Percentiles rank a stretch among this genome's conserved stretches.
Conservation (phyloP, 2,329 filamentous ascomycete genomes). For the Colletotrichum sansevieriae region DNA sequence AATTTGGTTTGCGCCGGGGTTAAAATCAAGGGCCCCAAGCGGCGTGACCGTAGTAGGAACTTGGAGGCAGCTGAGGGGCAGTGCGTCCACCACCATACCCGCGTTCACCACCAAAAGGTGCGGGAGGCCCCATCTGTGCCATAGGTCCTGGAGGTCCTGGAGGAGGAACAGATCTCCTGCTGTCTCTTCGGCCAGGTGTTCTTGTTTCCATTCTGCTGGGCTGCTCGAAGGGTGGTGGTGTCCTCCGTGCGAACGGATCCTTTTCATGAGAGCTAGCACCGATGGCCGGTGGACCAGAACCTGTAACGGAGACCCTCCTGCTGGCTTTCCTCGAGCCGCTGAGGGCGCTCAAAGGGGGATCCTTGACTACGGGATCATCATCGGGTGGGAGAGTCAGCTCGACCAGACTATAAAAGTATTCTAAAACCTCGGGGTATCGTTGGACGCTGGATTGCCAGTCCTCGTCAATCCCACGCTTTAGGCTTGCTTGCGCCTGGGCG, state of each 20-base stretch:
- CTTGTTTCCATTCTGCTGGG: slow-evolving; percentile 50
- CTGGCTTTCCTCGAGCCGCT: slow-evolving; percentile 61
- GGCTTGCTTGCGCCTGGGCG: slow-evolving; percentile 71
- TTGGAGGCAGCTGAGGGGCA: slow-evolving; percentile 21
- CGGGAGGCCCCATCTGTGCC: slow-evolving; percentile 16
- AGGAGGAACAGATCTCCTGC: slow-evolving; percentile 36
- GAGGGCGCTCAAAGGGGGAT: slow-evolving; percentile 70
- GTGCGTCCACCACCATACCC: slow-evolving; percentile 10
- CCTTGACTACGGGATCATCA: slow-evolving; percentile 69
- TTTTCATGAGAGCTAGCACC: slow-evolving; percentile 52
- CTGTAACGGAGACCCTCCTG: slow-evolving; percentile 48
- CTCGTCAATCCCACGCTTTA: slow-evolving; percentile 82
- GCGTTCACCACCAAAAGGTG: slow-evolving; percentile 18
- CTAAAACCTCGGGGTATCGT: slow-evolving; percentile 83
- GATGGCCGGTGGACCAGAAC: slow-evolving; percentile 49
- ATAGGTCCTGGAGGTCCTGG: slow-evolving; percentile 25
- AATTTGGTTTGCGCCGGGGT: not conserved
- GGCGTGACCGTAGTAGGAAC: slow-evolving; percentile 23
- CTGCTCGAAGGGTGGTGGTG: slow-evolving; percentile 48
- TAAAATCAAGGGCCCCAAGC: slow-evolving; percentile 17
- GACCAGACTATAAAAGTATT: slow-evolving; percentile 83
- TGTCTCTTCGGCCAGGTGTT: slow-evolving; percentile 51
- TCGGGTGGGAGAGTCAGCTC: slow-evolving; percentile 75
- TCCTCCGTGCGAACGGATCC: slow-evolving; percentile 53
- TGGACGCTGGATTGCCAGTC: slow-evolving; percentile 83